These are phyloP conservation scores for Penicillium frequentans DNA, from an alignment of 2,329 filamentous ascomycete species.

Conservation along the genomic window DNA sequence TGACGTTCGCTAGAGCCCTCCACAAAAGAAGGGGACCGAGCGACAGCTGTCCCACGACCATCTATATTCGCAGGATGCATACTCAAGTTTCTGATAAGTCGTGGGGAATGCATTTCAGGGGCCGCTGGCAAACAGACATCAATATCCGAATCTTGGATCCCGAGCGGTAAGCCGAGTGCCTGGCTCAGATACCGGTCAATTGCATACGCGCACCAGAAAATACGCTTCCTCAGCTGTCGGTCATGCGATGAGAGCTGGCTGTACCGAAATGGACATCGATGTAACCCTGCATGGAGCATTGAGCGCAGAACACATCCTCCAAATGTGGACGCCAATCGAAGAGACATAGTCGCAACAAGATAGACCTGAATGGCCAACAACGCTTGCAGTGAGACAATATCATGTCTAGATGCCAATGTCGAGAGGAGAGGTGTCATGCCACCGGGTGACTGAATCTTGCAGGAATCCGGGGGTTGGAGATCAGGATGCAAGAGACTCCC, in stretches of 20 bases:
- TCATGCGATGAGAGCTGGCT: conserved; percentile 45
- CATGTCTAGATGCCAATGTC: conserved; percentile 42
- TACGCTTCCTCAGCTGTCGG: conserved; percentile 42
- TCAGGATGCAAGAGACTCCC: conserved; percentile 38
- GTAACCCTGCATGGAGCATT: conserved; percentile 52
- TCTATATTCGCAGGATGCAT: not conserved
- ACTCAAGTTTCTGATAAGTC: not conserved
- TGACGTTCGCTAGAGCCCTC: not conserved
- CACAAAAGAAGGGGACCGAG: not conserved
- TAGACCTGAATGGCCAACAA: conserved; percentile 52
- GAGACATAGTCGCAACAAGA: conserved; percentile 49
- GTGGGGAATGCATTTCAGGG: conserved; percentile 41
- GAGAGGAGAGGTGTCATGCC: conserved; percentile 40
- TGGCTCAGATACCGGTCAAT: conserved; percentile 44
- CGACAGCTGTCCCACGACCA: not conserved
- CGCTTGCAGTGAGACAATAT: conserved; percentile 50
- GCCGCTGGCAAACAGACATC: conserved; percentile 49
- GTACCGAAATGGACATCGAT: conserved; percentile 55
- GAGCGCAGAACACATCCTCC: conserved; percentile 49
- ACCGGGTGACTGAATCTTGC: conserved; percentile 39
- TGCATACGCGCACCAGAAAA: conserved; percentile 45
- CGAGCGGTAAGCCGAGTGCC: conserved; percentile 40
- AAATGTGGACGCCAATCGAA: conserved; percentile 51
- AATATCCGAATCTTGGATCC: conserved; percentile 44
- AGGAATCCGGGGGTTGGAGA: conserved; percentile 33